A percentile compares a stretch with the other conserved stretches of the same genome.
Conservation (phyloP, 768 basidiomycete species). For the Phlebiopsis flavidoalba region DNA sequence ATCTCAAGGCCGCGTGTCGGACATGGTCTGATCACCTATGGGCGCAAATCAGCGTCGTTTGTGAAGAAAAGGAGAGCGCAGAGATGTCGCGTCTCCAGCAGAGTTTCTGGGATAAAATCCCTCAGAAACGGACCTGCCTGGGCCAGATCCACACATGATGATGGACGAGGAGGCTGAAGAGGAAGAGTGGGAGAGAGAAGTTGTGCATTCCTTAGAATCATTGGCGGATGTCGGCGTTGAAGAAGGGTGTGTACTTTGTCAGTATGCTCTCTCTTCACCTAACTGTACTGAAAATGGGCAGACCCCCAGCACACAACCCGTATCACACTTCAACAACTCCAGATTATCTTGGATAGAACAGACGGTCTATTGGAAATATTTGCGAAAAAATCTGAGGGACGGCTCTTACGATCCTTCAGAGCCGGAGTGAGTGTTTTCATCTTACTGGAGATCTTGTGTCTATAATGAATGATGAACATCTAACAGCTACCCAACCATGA, state of each 20-base stretch:
- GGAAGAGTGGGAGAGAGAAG: slow-evolving; percentile 65
- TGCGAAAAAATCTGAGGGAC: slow-evolving; percentile 47
- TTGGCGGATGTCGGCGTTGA: slow-evolving; percentile 53
- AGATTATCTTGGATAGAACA: slow-evolving; percentile 70
- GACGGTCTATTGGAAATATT: slow-evolving; percentile 66
- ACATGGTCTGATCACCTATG: slow-evolving; percentile 97
- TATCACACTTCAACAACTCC: slow-evolving; percentile 81
- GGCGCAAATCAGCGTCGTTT: slow-evolving; percentile 78
- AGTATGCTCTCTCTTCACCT: neutral
- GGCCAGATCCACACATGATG: neutral
- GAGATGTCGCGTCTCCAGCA: slow-evolving; percentile 58
- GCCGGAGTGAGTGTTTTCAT: slow-evolving; percentile 44
- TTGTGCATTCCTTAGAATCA: slow-evolving; percentile 48
- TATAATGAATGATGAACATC: neutral
- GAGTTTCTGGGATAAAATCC: slow-evolving; percentile 75
- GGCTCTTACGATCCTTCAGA: slow-evolving; percentile 44
- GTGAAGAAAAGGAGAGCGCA: slow-evolving; percentile 73
- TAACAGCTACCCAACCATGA: slow-evolving; percentile 63
- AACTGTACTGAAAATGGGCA: slow-evolving; percentile 22
- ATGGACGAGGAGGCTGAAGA: slow-evolving; percentile 33
- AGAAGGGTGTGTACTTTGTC: slow-evolving; percentile 48
- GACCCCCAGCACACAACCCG: slow-evolving; percentile 62
- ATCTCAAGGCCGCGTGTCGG: slow-evolving; percentile 70
- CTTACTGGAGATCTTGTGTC: neutral
- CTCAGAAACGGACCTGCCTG: slow-evolving; percentile 21